Evolutionary conservation across 257 asterid genomes (phyloP).

Genomic region (Solanum tarapatanum): DNA sequence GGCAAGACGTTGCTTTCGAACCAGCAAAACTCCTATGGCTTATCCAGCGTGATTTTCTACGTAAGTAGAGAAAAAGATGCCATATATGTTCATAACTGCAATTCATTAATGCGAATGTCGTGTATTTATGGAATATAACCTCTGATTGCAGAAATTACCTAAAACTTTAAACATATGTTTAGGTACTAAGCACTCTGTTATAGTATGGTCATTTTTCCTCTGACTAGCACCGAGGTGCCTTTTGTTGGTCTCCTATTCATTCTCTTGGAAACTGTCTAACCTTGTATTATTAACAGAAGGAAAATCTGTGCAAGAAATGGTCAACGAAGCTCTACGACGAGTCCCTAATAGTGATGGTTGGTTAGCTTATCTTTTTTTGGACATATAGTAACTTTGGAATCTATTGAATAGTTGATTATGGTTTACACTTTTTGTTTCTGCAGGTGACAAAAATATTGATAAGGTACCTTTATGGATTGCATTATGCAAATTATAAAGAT

Average conservation of each 20-base stretch:
- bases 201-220: background rate
- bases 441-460: constrained; percentile 82
- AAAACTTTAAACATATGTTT: background rate
- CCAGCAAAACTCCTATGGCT: constrained; percentile 97
- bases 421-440: constrained; percentile 11
- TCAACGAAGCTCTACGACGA: constrained; percentile 70
- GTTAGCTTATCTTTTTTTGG: constrained; percentile 15
- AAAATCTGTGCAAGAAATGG: constrained; percentile 90
- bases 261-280: constrained; percentile 1
- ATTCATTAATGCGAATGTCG: background rate
- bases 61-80: constrained; percentile 30
- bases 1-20: constrained; percentile 92
- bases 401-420: constrained; percentile 5
- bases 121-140: background rate
- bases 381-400: background rate
- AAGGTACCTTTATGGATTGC: constrained; percentile 32
- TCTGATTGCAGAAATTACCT: background rate
- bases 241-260: background rate
- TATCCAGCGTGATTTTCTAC: constrained; percentile 96
- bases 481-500: background rate
- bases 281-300: constrained; percentile 53
- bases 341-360: constrained; percentile 78
- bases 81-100: background rate
- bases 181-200: background rate
- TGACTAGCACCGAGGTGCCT: background rate